Base-by-base conservation (phyloP, 2,329 filamentous ascomycete genomes). In the Colletotrichum graminicola region DNA sequence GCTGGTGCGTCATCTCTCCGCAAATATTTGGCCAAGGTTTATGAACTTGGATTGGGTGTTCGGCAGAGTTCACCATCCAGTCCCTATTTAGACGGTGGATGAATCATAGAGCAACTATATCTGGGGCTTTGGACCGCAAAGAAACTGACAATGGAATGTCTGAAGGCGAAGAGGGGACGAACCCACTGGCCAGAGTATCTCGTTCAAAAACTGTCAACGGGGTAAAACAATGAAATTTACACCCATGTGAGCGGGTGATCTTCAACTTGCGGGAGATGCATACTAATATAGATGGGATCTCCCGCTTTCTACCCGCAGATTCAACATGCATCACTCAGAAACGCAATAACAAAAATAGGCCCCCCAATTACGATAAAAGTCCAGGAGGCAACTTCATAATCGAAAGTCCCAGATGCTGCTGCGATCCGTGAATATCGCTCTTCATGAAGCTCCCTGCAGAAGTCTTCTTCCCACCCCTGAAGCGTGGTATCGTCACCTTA, bases 401-500 rank as follows among this genome's bases (percentile, higher is more conserved):
- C 4, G 61, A 45, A 12, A 68, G 60, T 2, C 64, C 64, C n/a
- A 71, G 41, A 52, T 71, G 59, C 16, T 67, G 68, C 16, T 68
- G 68, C 14, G 68, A 71, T 4, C 68, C 68, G 2, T 71, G 65
- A 5, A 71, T 63, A 16, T 71, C 64, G 12, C 45, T 59, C 32
- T 71, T 64, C 64, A 71, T 68, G 6, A 68, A 71, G 16, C 68
- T 52, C 1, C 64, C 68, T 0, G 57, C 68, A 6, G 68, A 29
- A 5, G 52, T 34, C 14, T n/a, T 56, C 36, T 63, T 71, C 5
- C 68, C 68, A 1, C 32, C 39, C 5, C 66, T 62, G 23, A 71
- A 51, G 7, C 64, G 65, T 18, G 68, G 64, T n/a, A 86, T 81
- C 1, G 83, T 85, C 11, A 78, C 81, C 65, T 87, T 87, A 76